Evolutionary conservation across 352 stramenopile genomes (phyloP).

Genomic region (Hyaloperonospora brassicae): DNA sequence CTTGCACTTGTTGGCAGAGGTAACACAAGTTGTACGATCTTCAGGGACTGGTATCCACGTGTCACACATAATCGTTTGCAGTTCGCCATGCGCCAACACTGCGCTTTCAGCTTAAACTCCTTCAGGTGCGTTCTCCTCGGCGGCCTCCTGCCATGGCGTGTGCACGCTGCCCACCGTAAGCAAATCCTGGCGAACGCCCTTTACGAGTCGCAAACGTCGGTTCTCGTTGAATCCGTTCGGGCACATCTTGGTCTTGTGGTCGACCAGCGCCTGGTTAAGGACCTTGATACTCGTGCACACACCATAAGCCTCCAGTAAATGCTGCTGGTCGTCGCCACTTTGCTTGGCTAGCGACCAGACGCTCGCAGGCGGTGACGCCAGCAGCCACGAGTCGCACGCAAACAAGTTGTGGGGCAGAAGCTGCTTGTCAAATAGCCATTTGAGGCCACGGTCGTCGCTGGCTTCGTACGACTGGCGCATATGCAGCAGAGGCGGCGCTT

Average conservation of each 20-base stretch:
- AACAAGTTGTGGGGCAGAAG: conserved; percentile 68
- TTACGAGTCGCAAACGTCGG: conserved; percentile 46
- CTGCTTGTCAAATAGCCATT: conserved; percentile 61
- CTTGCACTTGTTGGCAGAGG: too few species aligned
- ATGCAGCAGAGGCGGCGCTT: conserved; percentile 41
- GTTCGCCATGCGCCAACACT: too few species aligned
- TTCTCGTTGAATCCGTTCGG: conserved; percentile 63
- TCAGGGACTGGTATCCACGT: too few species aligned
- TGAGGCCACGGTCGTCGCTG: conserved; percentile 33
- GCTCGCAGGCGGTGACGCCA: conserved; percentile 43
- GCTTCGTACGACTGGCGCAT: conserved; percentile 36
- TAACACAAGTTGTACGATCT: too few species aligned
- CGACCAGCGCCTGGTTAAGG: conserved; percentile 60
- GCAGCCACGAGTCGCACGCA: conserved; percentile 67
- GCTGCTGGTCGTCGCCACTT: conserved; percentile 35
- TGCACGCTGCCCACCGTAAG: conserved; percentile 44
- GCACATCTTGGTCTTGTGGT: conserved; percentile 51
- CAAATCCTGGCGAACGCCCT: conserved; percentile 29
- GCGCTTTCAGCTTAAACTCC: too few species aligned
- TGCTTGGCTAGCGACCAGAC: conserved; percentile 59
- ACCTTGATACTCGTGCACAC: conserved; percentile 75
- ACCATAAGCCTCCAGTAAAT: conserved; percentile 57
- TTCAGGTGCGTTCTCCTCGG: conserved; percentile 20
- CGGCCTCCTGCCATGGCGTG: conserved; percentile 36
- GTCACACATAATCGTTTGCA: too few species aligned